A percentile compares a stretch with the other conserved stretches of the same genome.
phyloP scores from a whole-genome alignment of 805 yeast species.

The Hanseniaspora valbyensis region DNA sequence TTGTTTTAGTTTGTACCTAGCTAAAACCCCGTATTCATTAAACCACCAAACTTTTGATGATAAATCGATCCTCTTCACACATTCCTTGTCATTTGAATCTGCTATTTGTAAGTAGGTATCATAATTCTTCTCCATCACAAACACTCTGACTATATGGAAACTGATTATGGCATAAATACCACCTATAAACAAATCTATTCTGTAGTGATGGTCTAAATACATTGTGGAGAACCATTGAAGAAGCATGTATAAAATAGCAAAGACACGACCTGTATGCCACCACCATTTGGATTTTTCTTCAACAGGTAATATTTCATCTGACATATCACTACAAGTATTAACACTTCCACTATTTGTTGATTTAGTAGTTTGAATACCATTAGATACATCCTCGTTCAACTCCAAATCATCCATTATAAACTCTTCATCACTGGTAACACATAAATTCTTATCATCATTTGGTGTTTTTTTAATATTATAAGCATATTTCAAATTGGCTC shows the following conservation, averaged over 20 bases:
- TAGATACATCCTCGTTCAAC: background rate
- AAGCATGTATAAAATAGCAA: constrained; percentile 36
- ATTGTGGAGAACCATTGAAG: constrained; percentile 69
- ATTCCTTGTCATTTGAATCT: constrained; percentile 31
- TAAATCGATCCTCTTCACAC: constrained; percentile 54
- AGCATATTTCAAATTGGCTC: background rate
- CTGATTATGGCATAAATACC: constrained; percentile 39
- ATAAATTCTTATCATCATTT: no score
- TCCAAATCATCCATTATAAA: constrained; percentile 5
- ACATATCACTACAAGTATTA: background rate
- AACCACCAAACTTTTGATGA: constrained; percentile 39
- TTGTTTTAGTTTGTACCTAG: constrained; percentile 29
- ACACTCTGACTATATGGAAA: constrained; percentile 34
- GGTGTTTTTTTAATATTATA: background rate
- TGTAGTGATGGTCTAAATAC: constrained; percentile 63
- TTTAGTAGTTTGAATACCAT: background rate
- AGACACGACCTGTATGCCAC: constrained; percentile 19
- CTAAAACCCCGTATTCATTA: constrained; percentile 38
- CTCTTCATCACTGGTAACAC: background rate
- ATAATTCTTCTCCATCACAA: constrained; percentile 28
- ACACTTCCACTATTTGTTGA: no score
- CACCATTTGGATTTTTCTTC: background rate
- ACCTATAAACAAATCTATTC: constrained; percentile 50
- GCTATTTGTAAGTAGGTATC: constrained; percentile 17
- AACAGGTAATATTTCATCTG: background rate